A percentile compares a stretch with the other conserved stretches of the same genome.
Conservation (phyloP, 192 early-diverging fungal species). For the Rhizophagus clarus region DNA sequence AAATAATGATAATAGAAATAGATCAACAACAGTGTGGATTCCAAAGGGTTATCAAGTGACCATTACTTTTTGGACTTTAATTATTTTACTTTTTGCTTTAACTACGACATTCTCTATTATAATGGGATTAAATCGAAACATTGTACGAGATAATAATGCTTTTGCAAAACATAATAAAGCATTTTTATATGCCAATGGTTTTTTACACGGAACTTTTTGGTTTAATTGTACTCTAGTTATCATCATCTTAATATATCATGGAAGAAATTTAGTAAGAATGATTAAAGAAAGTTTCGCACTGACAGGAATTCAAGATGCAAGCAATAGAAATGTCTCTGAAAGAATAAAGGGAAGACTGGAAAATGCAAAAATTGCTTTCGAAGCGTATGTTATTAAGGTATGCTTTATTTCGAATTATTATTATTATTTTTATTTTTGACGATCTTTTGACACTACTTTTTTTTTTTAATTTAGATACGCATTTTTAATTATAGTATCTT, state of each 20-base stretch:
- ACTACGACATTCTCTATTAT: neutral
- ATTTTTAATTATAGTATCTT: neutral
- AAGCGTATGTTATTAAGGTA: neutral
- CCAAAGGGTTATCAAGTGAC: neutral
- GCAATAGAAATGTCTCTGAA: neutral
- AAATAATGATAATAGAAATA: neutral
- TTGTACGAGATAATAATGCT: neutral
- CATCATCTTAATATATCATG: neutral
- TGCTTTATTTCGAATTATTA: too few species aligned
- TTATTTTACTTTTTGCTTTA: neutral
- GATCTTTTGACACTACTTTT: neutral
- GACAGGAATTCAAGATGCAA: neutral
- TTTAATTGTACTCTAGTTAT: neutral
- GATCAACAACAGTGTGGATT: neutral
- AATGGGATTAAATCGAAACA: neutral
- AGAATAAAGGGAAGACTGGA: neutral
- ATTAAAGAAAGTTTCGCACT: neutral
- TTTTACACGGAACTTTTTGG: neutral
- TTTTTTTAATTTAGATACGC: neutral
- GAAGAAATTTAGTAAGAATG: neutral
- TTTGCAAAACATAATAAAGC: neutral
- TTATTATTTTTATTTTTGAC: too few species aligned
- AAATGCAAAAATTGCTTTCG: neutral
- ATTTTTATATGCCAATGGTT: neutral
- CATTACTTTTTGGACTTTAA: neutral